Conservation (phyloP, 495 filamentous ascomycete species). For the Glarea lozoyensis region DNA sequence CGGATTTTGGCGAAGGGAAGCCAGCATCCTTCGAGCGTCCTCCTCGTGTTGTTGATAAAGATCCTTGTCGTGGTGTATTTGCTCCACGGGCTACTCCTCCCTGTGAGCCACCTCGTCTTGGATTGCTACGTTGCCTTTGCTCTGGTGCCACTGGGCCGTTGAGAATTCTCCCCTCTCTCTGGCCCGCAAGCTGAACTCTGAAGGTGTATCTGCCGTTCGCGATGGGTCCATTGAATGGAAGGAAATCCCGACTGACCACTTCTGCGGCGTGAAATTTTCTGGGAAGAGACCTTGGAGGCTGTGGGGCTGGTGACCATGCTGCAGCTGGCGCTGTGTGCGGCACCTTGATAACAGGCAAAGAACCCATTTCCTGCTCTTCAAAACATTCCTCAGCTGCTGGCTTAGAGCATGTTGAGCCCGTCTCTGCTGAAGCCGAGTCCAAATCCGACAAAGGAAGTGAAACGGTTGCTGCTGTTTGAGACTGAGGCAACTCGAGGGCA, state of each 20-base stretch:
- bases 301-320: constrained; percentile 27
- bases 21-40: constrained; percentile 17
- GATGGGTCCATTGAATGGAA: constrained; percentile 29
- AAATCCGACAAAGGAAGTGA: constrained; percentile 39
- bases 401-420: constrained; percentile 37
- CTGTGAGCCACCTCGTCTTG: constrained; percentile 31
- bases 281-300: constrained; percentile 25
- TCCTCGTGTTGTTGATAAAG: constrained; percentile 18
- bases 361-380: constrained; percentile 75
- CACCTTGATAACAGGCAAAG: constrained; percentile 58
- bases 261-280: constrained; percentile 27
- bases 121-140: constrained; percentile 33
- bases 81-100: too few species aligned
- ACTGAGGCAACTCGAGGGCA: constrained; percentile 42
- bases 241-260: constrained; percentile 29
- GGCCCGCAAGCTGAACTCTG: constrained; percentile 34
- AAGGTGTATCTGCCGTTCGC: constrained; percentile 32
- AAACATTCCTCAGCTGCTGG: constrained; percentile 72
- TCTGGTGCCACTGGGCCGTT: constrained; percentile 31
- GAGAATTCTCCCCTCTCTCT: constrained; percentile 29
- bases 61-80: constrained; percentile 21
- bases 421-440: constrained; percentile 16
- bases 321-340: constrained; percentile 49
- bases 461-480: constrained; percentile 44
- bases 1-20: constrained; percentile 14